phyloP scores from a whole-genome alignment of 2,329 filamentous ascomycete species.

The Fusarium sp. region DNA sequence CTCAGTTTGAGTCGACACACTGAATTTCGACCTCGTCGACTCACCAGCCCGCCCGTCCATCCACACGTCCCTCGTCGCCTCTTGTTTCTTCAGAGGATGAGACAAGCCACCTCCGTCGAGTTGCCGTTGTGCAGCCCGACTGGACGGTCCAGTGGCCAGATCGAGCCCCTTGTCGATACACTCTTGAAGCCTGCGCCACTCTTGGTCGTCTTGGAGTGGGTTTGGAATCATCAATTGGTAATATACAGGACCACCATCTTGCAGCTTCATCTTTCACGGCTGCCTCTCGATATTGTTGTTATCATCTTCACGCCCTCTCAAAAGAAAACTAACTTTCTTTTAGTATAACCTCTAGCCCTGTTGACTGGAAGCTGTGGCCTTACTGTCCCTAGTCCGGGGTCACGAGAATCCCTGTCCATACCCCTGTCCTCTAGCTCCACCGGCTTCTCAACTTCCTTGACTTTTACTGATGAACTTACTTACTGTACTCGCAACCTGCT shows the following conservation, averaged over 20 bases:
- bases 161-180: constrained; percentile 47
- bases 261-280: constrained; percentile 19
- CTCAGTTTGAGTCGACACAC: constrained; percentile 46
- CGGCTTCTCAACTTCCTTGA: constrained; percentile 43
- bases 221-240: constrained; percentile 33
- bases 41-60: constrained; percentile 47
- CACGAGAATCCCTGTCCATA: constrained; percentile 27
- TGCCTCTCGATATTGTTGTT: constrained; percentile 18
- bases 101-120: constrained; percentile 47
- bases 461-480: constrained; percentile 43
- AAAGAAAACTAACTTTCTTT: constrained; percentile 15
- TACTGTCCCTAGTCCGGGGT: constrained; percentile 45
- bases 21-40: constrained; percentile 44
- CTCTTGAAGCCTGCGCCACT: constrained; percentile 46
- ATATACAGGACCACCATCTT: constrained; percentile 36
- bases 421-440: constrained; percentile 37
- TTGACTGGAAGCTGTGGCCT: constrained; percentile 43
- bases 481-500: constrained; percentile 38
- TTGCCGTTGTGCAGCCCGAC: constrained; percentile 46
- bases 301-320: constrained; percentile 6
- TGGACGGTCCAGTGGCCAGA: constrained; percentile 47
- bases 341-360: constrained; percentile 39
- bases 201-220: constrained; percentile 45
- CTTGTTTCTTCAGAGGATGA: constrained; percentile 48
- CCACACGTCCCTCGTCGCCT: constrained; percentile 38